phyloP scores from a whole-genome alignment of 805 yeast species.

The Lachancea meyersii region DNA sequence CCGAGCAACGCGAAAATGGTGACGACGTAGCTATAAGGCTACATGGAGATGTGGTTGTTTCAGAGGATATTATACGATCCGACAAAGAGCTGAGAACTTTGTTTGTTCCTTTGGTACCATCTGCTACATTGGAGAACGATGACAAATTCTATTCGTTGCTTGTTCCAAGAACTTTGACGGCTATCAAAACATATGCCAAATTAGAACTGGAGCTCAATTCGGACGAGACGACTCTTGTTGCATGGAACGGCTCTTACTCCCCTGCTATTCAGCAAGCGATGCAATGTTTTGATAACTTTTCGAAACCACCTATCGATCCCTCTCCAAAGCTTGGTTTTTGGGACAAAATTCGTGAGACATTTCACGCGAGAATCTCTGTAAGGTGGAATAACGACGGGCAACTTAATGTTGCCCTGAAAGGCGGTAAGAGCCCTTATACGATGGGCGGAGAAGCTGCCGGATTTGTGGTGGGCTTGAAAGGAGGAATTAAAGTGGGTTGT shows the following conservation, averaged over 20 bases:
- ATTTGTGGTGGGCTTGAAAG: constrained; percentile 64
- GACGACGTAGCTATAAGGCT: constrained; percentile 34
- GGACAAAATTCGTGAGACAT: constrained; percentile 75
- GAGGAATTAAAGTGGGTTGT: constrained; percentile 51
- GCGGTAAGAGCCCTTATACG: constrained; percentile 73
- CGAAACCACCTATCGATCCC: constrained; percentile 86
- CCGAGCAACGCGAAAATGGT: constrained; percentile 20
- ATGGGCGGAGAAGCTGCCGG: constrained; percentile 67
- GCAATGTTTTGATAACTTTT: constrained; percentile 71
- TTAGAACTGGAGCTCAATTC: constrained; percentile 51
- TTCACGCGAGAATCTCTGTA: constrained; percentile 66
- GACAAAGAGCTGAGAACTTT: constrained; percentile 52
- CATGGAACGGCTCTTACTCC: constrained; percentile 82
- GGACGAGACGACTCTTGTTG: constrained; percentile 52
- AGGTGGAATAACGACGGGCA: constrained; percentile 45
- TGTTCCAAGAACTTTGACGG: constrained; percentile 69
- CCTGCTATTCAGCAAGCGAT: constrained; percentile 79
- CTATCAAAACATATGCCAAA: constrained; percentile 66
- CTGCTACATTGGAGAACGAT: constrained; percentile 33
- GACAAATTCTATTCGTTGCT: constrained; percentile 47
- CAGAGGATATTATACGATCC: constrained; percentile 53
- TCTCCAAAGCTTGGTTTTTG: constrained; percentile 83
- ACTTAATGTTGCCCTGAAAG: constrained; percentile 59
- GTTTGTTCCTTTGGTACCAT: constrained; percentile 56
- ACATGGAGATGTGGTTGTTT: constrained; percentile 60